Evolutionary conservation across 257 asterid genomes (phyloP), one percentile per base, ranked within the genome.

Genomic region (Gentiana straminea): DNA sequence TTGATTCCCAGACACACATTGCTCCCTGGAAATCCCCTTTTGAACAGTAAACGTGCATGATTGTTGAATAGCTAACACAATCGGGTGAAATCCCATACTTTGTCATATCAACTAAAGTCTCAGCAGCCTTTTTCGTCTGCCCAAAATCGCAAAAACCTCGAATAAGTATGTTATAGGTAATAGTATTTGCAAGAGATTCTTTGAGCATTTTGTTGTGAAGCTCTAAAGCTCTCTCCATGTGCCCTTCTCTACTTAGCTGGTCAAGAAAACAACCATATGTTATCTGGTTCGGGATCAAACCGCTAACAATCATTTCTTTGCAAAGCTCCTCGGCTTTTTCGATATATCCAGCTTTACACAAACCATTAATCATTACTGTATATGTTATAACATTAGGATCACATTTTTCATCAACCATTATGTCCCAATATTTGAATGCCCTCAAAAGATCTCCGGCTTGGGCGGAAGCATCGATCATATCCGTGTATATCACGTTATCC

Each of bases 221-320:
- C 54, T 59, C 67, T 38, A 63, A 53, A 59, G 97, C 97, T 63
- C 78, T 81, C 60, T 73, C 70, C 84, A 91, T 83, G 70, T 73
- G 68, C 36, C 92, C 94, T 57, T 59, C 81, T 65, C 77, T 39
- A 0, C 89, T 71, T 43, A 91, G 82, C 66, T 81, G 79, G 73
- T 87, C 90, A 13, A 91, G 94, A 64, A 91, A 76, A 73, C 95
- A 83, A 35, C 94, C 91, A 51, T 79, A 84, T 4, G 97, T 85
- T 53, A 83, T 59, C 64, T 80, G 80, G 64, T 83, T 85, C 45
- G 97, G 95, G 35, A 72, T 45, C 68, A 81, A 53, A n/a, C 94
- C 93, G 4, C 51, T 63, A 15, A 41, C 58, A 13, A 77, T 44
- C 98, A 87, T 87, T 70, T 83, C 84, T 69, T 70, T 74, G 58